Percentiles rank a stretch among this genome's conserved stretches.
These are phyloP conservation scores for Lepraria neglecta DNA, from an alignment of 495 filamentous ascomycete genomes.

Conservation along the genomic window DNA sequence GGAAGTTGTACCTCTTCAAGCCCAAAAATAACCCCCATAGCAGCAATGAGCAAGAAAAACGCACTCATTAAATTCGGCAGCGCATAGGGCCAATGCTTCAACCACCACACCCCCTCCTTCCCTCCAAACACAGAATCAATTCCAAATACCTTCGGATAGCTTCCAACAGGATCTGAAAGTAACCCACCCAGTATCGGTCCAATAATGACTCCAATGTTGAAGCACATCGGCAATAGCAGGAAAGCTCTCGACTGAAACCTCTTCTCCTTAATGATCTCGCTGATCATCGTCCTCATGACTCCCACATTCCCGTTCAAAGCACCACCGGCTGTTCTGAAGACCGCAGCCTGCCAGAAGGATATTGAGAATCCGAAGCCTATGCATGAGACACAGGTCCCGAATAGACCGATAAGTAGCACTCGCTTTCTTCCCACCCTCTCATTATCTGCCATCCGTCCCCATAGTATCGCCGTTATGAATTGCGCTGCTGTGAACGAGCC, in stretches of 20 bases:
- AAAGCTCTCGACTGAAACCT: constrained; percentile 71
- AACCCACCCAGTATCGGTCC: constrained; percentile 60
- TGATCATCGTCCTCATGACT: constrained; percentile 76
- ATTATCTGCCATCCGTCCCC: constrained; percentile 71
- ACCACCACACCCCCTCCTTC: constrained; percentile 52
- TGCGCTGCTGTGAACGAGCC: constrained; percentile 77
- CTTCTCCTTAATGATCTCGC: constrained; percentile 70
- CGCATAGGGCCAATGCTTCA: constrained; percentile 55
- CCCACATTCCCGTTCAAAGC: constrained; percentile 78
- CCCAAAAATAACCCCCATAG: constrained; percentile 47
- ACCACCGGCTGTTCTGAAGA: constrained; percentile 69
- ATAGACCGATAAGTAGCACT: constrained; percentile 67
- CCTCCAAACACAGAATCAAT: constrained; percentile 46
- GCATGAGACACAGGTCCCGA: constrained; percentile 64
- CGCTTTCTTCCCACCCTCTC: constrained; percentile 65
- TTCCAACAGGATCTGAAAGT: constrained; percentile 63
- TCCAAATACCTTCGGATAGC: constrained; percentile 61
- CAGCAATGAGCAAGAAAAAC: constrained; percentile 45
- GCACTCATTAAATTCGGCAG: constrained; percentile 57
- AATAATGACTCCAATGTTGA: constrained; percentile 64
- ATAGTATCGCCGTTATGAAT: constrained; percentile 77
- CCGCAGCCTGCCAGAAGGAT: constrained; percentile 62
- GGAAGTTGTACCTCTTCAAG: constrained; percentile 49
- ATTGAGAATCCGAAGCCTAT: constrained; percentile 76
- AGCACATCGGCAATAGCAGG: constrained; percentile 72